Evolutionary conservation across 441 rosid genomes (phyloP).

Genomic region (Eruca vesicaria): DNA sequence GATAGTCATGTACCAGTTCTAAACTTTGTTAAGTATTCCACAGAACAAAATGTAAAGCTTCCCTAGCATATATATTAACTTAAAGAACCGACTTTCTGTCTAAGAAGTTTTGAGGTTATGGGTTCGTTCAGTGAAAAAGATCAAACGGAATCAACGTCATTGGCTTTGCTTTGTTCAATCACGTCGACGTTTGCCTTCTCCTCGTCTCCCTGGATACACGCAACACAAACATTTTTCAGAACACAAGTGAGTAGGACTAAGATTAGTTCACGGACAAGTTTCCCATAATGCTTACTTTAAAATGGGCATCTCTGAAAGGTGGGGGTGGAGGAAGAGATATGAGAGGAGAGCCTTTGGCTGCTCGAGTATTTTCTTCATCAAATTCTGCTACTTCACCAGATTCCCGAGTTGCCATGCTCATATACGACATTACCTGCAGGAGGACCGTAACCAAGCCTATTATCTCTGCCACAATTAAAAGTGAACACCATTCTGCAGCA

Average conservation of each 20-base stretch:
- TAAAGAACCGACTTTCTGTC: background rate
- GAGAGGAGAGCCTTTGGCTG: slow-evolving; percentile 45
- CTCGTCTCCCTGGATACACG: slow-evolving; percentile 36
- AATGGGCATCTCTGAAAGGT: slow-evolving; percentile 39
- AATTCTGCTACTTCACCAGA: slow-evolving; percentile 49
- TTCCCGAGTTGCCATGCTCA: slow-evolving; percentile 72
- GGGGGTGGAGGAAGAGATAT: slow-evolving; percentile 47
- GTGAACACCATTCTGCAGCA: background rate
- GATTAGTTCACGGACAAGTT: background rate
- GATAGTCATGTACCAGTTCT: background rate
- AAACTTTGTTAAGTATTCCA: background rate
- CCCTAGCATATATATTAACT: background rate
- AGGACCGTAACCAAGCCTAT: background rate
- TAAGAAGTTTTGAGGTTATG: background rate
- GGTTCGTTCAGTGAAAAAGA: background rate
- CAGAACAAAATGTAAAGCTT: background rate
- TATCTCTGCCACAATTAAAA: background rate
- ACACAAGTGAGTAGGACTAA: background rate
- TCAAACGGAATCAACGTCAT: slow-evolving; percentile 40
- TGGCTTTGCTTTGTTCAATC: slow-evolving; percentile 39
- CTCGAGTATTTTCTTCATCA: slow-evolving; percentile 50
- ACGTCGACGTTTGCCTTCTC: slow-evolving; percentile 44
- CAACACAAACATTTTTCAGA: background rate
- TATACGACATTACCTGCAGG: slow-evolving; percentile 47
- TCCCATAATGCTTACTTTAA: slow-evolving; percentile 42